Evolutionary conservation across 352 stramenopile species (phyloP).

Genomic region (Globisporangium sylvaticum): DNA sequence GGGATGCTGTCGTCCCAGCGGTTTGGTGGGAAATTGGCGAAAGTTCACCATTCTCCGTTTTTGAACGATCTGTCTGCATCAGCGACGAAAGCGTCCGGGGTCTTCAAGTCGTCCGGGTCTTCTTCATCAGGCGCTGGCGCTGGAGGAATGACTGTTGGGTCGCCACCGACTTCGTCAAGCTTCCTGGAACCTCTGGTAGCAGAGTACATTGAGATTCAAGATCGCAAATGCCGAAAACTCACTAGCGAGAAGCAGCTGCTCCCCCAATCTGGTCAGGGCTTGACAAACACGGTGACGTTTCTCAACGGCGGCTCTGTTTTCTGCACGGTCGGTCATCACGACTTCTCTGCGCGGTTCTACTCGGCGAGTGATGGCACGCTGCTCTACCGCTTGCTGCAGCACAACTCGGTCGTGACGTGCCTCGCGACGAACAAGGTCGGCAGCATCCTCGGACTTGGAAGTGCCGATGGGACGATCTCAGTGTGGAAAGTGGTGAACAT

Average conservation of each 20-base stretch:
- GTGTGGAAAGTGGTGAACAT: constrained; percentile 72
- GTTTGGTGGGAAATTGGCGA: constrained; percentile 47
- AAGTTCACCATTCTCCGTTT: constrained; percentile 49
- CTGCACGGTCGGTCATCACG: constrained; percentile 66
- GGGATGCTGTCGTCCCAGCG: constrained; percentile 72
- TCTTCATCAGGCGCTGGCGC: neutral
- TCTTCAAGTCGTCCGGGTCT: constrained; percentile 30
- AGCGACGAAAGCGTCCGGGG: constrained; percentile 33
- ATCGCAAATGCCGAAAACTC: constrained; percentile 62
- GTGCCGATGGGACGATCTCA: constrained; percentile 69
- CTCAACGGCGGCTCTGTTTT: constrained; percentile 51
- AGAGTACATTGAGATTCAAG: constrained; percentile 57
- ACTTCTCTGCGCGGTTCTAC: constrained; percentile 77
- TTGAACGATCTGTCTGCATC: constrained; percentile 40
- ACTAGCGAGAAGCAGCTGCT: constrained; percentile 42
- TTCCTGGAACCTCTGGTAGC: constrained; percentile 19
- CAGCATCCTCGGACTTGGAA: constrained; percentile 49
- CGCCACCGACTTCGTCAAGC: constrained; percentile 1
- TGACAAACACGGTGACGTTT: constrained; percentile 37
- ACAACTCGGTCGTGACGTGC: constrained; percentile 66
- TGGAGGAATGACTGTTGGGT: neutral
- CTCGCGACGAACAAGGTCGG: constrained; percentile 44
- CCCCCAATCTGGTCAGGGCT: neutral
- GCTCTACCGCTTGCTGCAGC: constrained; percentile 67
- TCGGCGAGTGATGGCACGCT: constrained; percentile 64